A percentile compares a stretch with the other conserved stretches of the same genome.
phyloP scores from a whole-genome alignment of 495 filamentous ascomycete species.

The Bacidia gigantensis region DNA sequence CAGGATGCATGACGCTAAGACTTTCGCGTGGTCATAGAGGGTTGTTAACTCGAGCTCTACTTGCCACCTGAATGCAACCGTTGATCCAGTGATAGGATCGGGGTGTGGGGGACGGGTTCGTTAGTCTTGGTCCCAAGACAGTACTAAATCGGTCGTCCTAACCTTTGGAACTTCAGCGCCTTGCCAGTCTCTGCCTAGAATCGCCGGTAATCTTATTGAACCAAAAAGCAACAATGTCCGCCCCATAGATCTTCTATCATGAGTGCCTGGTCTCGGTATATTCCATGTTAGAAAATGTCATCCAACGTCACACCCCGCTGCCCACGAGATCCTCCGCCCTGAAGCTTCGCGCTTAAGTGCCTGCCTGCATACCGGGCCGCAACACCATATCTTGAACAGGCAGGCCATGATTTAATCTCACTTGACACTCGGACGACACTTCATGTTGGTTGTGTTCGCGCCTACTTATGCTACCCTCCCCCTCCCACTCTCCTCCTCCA shows the following conservation, averaged over 20 bases:
- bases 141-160: too few species aligned
- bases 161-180: too few species aligned
- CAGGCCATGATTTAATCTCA: not conserved
- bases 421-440: not conserved
- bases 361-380: not conserved
- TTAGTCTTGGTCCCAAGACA: too few species aligned
- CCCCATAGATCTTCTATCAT: too few species aligned
- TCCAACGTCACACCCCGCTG: not conserved
- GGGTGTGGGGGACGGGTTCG: too few species aligned
- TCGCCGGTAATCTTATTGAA: too few species aligned
- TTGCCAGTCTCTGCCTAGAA: too few species aligned
- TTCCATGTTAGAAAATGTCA: not conserved
- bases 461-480: not conserved
- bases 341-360: not conserved
- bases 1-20: not conserved
- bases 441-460: not conserved
- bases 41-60: not conserved
- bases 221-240: too few species aligned
- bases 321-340: not conserved
- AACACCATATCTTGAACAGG: not conserved
- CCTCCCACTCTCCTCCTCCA: constrained; percentile 1
- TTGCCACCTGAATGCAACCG: not conserved
- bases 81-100: not conserved
- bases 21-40: not conserved
- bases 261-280: too few species aligned